A percentile compares a stretch with the other conserved stretches of the same genome.
phyloP scores from a whole-genome alignment of 2,329 filamentous ascomycete species.

The Ophiostoma ulmi region DNA sequence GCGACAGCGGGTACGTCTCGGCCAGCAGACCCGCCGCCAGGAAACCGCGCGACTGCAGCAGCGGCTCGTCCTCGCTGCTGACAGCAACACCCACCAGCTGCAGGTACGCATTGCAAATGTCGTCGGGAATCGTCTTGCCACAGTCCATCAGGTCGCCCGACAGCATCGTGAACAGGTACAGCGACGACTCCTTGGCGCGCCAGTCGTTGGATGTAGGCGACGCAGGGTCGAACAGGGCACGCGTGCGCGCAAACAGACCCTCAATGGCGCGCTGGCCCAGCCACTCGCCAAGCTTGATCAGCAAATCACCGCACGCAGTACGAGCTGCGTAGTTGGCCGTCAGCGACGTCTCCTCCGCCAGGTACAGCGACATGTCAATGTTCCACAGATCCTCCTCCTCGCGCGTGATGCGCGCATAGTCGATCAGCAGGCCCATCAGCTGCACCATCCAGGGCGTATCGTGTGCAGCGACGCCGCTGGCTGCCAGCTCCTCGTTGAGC shows the following conservation, averaged over 20 bases:
- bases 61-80: constrained; percentile 61
- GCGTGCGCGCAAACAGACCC: constrained; percentile 71
- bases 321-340: constrained; percentile 94
- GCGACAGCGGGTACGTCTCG: constrained; percentile 60
- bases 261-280: constrained; percentile 69
- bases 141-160: constrained; percentile 83
- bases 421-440: constrained; percentile 77
- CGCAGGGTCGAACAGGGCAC: constrained; percentile 60
- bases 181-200: constrained; percentile 68
- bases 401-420: constrained; percentile 81
- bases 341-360: constrained; percentile 90
- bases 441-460: constrained; percentile 77
- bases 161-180: constrained; percentile 81
- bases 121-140: constrained; percentile 62
- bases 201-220: constrained; percentile 38
- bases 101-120: constrained; percentile 68
- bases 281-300: constrained; percentile 93
- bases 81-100: constrained; percentile 76
- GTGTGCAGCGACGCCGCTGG: constrained; percentile 48
- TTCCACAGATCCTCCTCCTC: constrained; percentile 97
- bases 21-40: constrained; percentile 77
- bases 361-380: constrained; percentile 89
- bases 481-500: constrained; percentile 71
- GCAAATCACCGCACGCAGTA: constrained; percentile 83
- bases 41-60: constrained; percentile 81